Evolutionary conservation across 2,329 filamentous ascomycete genomes (phyloP).

Genomic region (Fusarium nelsonii): DNA sequence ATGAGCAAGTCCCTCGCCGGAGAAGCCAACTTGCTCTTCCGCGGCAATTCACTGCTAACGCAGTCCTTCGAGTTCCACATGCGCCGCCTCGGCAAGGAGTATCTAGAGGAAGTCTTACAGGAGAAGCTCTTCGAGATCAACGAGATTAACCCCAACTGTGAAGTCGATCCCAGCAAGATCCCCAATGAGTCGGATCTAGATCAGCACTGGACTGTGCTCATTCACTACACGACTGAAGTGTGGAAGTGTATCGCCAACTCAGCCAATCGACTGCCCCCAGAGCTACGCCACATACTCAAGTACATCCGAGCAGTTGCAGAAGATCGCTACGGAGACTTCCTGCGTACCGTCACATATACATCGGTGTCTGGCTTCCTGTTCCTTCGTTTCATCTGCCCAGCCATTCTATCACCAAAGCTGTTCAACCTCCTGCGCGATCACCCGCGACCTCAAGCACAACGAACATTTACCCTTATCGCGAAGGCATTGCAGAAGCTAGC

Average conservation of each 20-base stretch:
- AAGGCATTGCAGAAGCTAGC: constrained; percentile 92
- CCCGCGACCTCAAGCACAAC: constrained; percentile 83
- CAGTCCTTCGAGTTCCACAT: constrained; percentile 96
- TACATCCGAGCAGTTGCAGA: constrained; percentile 94
- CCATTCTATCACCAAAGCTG: constrained; percentile 94
- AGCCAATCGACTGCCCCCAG: constrained; percentile 80
- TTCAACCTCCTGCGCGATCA: constrained; percentile 88
- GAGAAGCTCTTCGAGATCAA: constrained; percentile 91
- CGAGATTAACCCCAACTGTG: constrained; percentile 89
- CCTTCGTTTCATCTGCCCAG: constrained; percentile 93
- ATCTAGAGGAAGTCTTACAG: constrained; percentile 87
- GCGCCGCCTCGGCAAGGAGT: constrained; percentile 92
- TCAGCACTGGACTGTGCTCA: constrained; percentile 84
- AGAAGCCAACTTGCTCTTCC: constrained; percentile 94
- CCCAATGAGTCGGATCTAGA: constrained; percentile 74
- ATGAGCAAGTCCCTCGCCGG: constrained; percentile 83
- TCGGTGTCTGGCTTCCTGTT: constrained; percentile 96
- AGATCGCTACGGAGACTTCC: constrained; percentile 92
- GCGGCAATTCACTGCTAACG: constrained; percentile 93
- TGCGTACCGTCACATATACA: constrained; percentile 90
- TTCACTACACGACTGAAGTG: constrained; percentile 81
- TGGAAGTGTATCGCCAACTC: constrained; percentile 87
- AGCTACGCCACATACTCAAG: constrained; percentile 86
- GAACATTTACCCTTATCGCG: constrained; percentile 90
- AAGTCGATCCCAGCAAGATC: constrained; percentile 91